Evolutionary conservation across 2,329 filamentous ascomycete species (phyloP).

Genomic region (Macrophomina phaseolina): DNA sequence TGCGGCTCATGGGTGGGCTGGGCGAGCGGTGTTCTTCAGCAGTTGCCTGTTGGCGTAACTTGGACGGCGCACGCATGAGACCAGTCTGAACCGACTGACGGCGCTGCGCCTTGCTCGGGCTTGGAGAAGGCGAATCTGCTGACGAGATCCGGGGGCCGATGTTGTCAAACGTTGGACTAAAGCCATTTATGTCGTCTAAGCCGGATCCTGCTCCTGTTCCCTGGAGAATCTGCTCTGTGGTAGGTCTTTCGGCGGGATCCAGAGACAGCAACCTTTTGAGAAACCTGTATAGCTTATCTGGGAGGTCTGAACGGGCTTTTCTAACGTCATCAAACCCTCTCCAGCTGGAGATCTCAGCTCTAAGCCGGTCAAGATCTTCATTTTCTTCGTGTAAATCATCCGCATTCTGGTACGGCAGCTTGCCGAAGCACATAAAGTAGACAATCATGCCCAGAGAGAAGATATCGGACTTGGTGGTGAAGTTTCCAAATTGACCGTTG

Average conservation of each 20-base stretch:
- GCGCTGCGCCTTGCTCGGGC: slow-evolving; percentile 33
- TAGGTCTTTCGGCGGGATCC: slow-evolving; percentile 77
- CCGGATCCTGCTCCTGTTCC: slow-evolving; percentile 72
- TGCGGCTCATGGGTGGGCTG: slow-evolving; percentile 36
- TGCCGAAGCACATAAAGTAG: slow-evolving; percentile 95
- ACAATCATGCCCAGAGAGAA: slow-evolving; percentile 98
- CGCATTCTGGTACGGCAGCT: slow-evolving; percentile 82
- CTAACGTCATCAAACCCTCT: slow-evolving; percentile 81
- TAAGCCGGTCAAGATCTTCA: slow-evolving; percentile 84
- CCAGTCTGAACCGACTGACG: slow-evolving; percentile 35
- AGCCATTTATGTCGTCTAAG: slow-evolving; percentile 53
- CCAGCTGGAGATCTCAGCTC: slow-evolving; percentile 87
- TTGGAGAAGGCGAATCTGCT: slow-evolving; percentile 49
- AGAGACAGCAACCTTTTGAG: slow-evolving; percentile 81
- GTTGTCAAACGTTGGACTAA: slow-evolving; percentile 43
- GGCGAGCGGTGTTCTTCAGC: slow-evolving; percentile 40
- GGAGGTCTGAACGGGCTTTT: slow-evolving; percentile 78
- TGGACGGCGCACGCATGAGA: slow-evolving; percentile 38
- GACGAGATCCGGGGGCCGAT: slow-evolving; percentile 50
- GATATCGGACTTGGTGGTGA: slow-evolving; percentile 97
- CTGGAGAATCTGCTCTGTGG: slow-evolving; percentile 81
- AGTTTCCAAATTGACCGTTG: slow-evolving; percentile 81
- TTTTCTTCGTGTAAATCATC: slow-evolving; percentile 88
- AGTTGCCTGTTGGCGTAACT: slow-evolving; percentile 40
- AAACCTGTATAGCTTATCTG: slow-evolving; percentile 82